Base-by-base conservation (phyloP, 768 basidiomycete genomes). In the Tulasnella sp. region DNA sequence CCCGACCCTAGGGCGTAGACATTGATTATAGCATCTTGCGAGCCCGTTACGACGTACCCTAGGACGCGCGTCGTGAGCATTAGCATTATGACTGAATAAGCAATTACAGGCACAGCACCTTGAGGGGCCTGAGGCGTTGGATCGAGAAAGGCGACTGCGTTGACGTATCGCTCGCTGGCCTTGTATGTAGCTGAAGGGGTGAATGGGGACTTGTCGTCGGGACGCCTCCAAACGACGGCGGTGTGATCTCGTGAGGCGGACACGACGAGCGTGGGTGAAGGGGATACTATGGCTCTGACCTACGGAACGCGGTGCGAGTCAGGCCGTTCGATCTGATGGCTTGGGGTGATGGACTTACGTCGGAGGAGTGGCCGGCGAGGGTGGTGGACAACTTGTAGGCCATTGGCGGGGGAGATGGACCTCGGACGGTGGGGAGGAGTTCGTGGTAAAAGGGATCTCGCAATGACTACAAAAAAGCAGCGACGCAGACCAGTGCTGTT, bases 241-340 rank as follows among this genome's bases (percentile, higher is more conserved):
- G 90, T 88, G 14, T 86, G 74, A 75, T 97, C 93, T 67, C 93
- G 81, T 43, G 93, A 96, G 59, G 85, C 86, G 19, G 92, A 96
- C 60, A 98, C 75, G 62, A 97, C 73, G 61, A 90, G 75, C 63
- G 81, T 73, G 68, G 86, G 73, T 27, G 80, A 79, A 34, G 90
- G 87, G 41, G 87, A 81, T 52, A 72, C 78, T 60, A 97, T 73
- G 34, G 81, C 84, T 66, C 90, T 84, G 62, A 94, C 91, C 89
- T 94, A 48, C 62, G 21, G 46, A 60, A 23, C 54, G 21, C 29
- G 58, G n/a, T 29, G 17, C 12, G 1, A 14, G 32, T 61, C 56
- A 60, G 67, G 60, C 65, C 61, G 63, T 66, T 46, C 55, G 53
- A 41, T 52, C 34, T 5, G 52, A 21, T 25, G 37, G 51, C 17